Percentiles rank a stretch among this genome's conserved stretches.
phyloP scores from a whole-genome alignment of 2,329 filamentous ascomycete genomes.

The Tricladium varicosporioides region DNA sequence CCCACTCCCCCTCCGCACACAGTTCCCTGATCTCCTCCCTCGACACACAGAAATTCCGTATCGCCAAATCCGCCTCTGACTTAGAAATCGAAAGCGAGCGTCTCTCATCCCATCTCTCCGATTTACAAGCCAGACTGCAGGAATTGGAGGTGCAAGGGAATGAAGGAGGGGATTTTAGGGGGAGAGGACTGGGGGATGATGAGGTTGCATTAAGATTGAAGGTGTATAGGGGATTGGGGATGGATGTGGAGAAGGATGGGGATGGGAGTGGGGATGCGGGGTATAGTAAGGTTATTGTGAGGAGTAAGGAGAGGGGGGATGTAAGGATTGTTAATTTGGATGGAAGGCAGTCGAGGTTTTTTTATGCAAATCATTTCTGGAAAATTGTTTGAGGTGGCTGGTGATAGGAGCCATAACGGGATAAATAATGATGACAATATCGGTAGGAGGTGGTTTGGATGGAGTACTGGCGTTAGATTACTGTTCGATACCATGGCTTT shows the following conservation, averaged over 20 bases:
- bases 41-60: constrained; percentile 90
- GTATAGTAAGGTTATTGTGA: constrained; percentile 80
- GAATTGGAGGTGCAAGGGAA: constrained; percentile 86
- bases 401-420: neutral
- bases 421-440: neutral
- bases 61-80: constrained; percentile 87
- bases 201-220: constrained; percentile 75
- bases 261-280: constrained; percentile 63
- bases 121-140: constrained; percentile 71
- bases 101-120: constrained; percentile 73
- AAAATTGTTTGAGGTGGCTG: constrained; percentile 62
- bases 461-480: no score
- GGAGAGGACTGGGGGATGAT: constrained; percentile 53
- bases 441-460: neutral
- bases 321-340: constrained; percentile 95
- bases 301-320: constrained; percentile 83
- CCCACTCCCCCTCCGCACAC: constrained; percentile 77
- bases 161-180: constrained; percentile 58
- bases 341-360: constrained; percentile 84
- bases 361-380: constrained; percentile 97
- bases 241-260: constrained; percentile 78
- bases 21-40: constrained; percentile 81
- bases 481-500: no score
- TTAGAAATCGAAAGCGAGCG: constrained; percentile 93
- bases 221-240: constrained; percentile 86